Evolutionary conservation across 495 filamentous ascomycete genomes (phyloP).

Genomic region (Talaromyces thailandensis): DNA sequence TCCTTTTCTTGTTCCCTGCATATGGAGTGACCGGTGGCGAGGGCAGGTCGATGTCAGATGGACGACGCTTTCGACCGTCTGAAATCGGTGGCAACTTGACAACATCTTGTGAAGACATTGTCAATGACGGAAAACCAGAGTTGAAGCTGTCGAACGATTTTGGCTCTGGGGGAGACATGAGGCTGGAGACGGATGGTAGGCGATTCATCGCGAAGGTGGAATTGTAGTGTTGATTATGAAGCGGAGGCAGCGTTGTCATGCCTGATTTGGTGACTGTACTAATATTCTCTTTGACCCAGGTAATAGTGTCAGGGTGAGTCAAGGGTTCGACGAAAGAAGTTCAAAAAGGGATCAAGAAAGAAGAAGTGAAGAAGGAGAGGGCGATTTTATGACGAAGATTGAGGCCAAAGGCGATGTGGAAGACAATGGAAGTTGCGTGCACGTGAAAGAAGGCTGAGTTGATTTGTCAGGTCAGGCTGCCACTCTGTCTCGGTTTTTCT

Average conservation of each 20-base stretch:
- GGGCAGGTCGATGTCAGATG: slow-evolving; percentile 44
- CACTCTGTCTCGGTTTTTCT: not conserved
- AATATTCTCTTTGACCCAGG: not conserved
- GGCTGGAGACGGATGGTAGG: slow-evolving; percentile 45
- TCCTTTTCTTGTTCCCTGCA: slow-evolving; percentile 43
- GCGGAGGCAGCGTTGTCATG: slow-evolving; percentile 6
- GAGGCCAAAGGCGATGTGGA: slow-evolving; percentile 24
- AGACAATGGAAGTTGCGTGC: slow-evolving; percentile 26
- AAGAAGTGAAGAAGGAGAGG: not conserved
- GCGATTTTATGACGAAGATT: slow-evolving; percentile 11
- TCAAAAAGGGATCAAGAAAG: not conserved
- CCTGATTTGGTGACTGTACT: not conserved
- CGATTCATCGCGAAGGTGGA: slow-evolving; percentile 33
- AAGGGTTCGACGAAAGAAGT: not conserved
- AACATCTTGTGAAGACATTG: slow-evolving; percentile 20
- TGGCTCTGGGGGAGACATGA: slow-evolving; percentile 70
- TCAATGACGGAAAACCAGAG: slow-evolving; percentile 22
- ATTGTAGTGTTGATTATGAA: not conserved
- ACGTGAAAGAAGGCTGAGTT: slow-evolving; percentile 22
- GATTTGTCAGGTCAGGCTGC: slow-evolving; percentile 28
- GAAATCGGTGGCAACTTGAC: slow-evolving; percentile 42
- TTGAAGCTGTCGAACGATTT: slow-evolving; percentile 54
- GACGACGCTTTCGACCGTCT: slow-evolving; percentile 37
- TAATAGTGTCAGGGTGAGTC: not conserved
- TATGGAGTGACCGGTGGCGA: slow-evolving; percentile 69